phyloP scores from a whole-genome alignment of 331 rosid genomes.

The Quercus tomentella region DNA sequence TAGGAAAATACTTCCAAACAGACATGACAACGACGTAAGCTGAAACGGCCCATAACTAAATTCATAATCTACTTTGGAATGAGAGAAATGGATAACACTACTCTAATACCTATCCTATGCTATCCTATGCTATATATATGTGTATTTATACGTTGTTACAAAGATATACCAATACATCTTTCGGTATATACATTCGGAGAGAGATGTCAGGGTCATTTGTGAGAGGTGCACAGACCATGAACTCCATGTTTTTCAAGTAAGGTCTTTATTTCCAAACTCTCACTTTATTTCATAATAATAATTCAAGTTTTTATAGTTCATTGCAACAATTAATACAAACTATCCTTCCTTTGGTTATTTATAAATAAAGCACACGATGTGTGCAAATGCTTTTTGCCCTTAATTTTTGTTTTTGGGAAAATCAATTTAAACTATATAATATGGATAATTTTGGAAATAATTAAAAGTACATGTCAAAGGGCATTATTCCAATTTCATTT shows the following conservation, averaged over 20 bases:
- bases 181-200: background rate
- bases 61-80: background rate
- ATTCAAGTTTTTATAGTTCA: too few relatives aligned
- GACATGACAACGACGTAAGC: background rate
- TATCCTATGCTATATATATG: background rate
- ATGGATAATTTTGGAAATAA: too few relatives aligned
- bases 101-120: background rate
- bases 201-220: conserved; percentile 14
- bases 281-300: background rate
- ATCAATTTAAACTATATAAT: too few relatives aligned
- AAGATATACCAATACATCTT: background rate
- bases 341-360: too few relatives aligned
- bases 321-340: too few relatives aligned
- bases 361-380: too few relatives aligned
- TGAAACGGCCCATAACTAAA: background rate
- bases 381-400: too few relatives aligned
- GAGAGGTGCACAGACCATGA: conserved; percentile 21
- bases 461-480: too few relatives aligned
- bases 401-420: too few relatives aligned
- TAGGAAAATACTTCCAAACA: background rate
- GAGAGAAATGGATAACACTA: background rate
- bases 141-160: too few relatives aligned
- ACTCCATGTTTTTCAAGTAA: conserved; percentile 28
- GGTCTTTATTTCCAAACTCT: background rate
- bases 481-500: too few relatives aligned